Evolutionary conservation across 2,329 filamentous ascomycete species (phyloP).

Genomic region (Sclerotinia borealis): DNA sequence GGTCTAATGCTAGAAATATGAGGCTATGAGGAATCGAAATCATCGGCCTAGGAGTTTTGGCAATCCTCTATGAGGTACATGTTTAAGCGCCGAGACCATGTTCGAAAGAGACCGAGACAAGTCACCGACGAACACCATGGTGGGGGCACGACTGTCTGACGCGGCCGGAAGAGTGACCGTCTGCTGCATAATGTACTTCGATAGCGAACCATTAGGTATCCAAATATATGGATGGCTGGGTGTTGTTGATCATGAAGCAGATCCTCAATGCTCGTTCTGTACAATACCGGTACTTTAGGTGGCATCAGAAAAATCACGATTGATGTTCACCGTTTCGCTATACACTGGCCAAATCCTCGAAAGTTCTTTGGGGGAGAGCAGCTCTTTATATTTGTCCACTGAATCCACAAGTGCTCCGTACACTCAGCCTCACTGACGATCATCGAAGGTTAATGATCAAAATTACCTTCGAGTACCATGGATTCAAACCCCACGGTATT

Average conservation of each 20-base stretch:
- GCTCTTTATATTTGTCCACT: neutral
- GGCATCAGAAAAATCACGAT: neutral
- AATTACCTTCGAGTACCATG: neutral
- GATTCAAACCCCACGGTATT: neutral
- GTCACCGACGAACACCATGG: neutral
- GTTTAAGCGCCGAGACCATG: neutral
- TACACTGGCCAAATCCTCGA: neutral
- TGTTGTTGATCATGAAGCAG: neutral
- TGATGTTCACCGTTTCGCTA: neutral
- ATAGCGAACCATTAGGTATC: neutral
- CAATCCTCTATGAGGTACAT: neutral
- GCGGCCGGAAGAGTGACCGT: neutral
- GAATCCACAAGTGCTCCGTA: neutral
- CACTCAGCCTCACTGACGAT: neutral
- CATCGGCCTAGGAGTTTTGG: neutral
- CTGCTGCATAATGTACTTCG: neutral
- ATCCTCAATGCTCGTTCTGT: neutral
- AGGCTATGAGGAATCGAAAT: neutral
- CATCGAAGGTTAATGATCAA: conserved; percentile 3
- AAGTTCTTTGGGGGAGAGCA: neutral
- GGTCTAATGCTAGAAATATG: neutral
- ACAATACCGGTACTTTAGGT: neutral
- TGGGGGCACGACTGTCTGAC: neutral
- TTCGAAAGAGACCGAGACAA: neutral
- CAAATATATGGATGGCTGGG: neutral